Base-by-base conservation (phyloP, 2,329 filamentous ascomycete genomes). In the Fusarium beomiforme region DNA sequence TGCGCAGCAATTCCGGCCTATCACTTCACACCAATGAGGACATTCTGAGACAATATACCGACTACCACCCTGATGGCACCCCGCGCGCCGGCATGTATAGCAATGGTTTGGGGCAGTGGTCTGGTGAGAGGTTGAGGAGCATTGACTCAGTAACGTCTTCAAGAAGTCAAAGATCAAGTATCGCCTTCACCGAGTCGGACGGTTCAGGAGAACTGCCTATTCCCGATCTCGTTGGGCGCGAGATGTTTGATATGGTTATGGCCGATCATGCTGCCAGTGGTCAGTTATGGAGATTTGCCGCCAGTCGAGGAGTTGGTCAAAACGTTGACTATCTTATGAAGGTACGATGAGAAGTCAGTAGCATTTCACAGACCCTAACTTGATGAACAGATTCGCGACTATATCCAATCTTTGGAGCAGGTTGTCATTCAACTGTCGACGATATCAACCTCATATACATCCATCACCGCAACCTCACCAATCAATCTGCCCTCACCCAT, bases 301-400 rank as follows among this genome's bases (percentile, higher is more conserved):
- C 84, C 50, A 81, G 76, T 33, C 78, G 81, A 34, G 81, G 84
- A 36, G 83, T 82, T 59, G 83, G 81, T 3, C 83, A 87, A 57
- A 85, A 87, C 64, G 79, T 89, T 61, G 86, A 85, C 59, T 87
- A 86, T 58, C 78, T 87, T 24, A 79, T 85, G 58, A 85, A 85
- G 78, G 84, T 86, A 44, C 60, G 81, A 75, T 26, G 10, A 44
- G 19, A 21, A 55, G 26, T 24, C 14, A 8, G 11, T 29, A 11
- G 2, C 23, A 13, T 13, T 31, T 34, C 5, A 21, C 13, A 34
- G 5, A 12, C 37, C 47, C 70, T 69, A 39, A 66, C 19, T n/a
- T n/a, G 13, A 11, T 21, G 16, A n/a, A 10, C 44, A 79, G 76
- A 74, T 85, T 44, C 81, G 85, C 72, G 82, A 83, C 51, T 87